A percentile compares a stretch with the other conserved stretches of the same genome.
Evolutionary conservation across 139 green algal genomes (phyloP).

Genomic region (Haematococcus lacustris): DNA sequence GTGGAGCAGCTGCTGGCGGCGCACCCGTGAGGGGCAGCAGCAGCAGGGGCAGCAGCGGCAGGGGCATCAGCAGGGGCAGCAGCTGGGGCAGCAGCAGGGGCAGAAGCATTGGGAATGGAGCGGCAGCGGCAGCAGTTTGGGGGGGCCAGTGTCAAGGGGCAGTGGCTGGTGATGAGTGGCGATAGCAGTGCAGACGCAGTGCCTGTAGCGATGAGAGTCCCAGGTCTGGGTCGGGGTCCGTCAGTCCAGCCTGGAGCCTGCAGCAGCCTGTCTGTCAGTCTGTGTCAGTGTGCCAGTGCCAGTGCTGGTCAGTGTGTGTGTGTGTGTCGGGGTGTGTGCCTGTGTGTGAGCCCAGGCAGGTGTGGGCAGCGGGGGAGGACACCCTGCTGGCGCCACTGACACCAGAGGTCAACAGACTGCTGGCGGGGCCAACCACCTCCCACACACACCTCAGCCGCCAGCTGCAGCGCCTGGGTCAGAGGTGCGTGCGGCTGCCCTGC

Average conservation of each 20-base stretch:
- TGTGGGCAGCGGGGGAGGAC: slow-evolving; percentile 47
- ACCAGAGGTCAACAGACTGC: slow-evolving; percentile 23
- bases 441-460: background rate
- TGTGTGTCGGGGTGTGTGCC: slow-evolving; percentile 2
- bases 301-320: too few relatives aligned
- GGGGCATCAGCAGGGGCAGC: too few relatives aligned
- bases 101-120: slow-evolving; percentile 11
- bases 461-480: background rate
- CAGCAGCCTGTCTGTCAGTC: too few relatives aligned
- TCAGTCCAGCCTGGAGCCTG: slow-evolving; percentile 1
- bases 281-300: too few relatives aligned
- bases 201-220: background rate
- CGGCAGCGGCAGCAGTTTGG: background rate
- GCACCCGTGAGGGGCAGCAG: slow-evolving; percentile 43
- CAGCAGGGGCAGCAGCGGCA: too few relatives aligned
- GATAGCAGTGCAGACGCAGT: slow-evolving; percentile 5
- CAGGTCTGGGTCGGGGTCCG: background rate
- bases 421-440: slow-evolving; percentile 8
- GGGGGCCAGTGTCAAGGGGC: background rate
- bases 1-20: slow-evolving; percentile 59
- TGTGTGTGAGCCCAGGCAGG: slow-evolving; percentile 1
- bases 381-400: slow-evolving; percentile 56
- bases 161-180: background rate
- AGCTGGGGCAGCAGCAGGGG: too few relatives aligned
- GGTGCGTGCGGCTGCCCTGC: background rate